phyloP scores from a whole-genome alignment of 139 green algal genomes.

The Chlamydomonas eustigma region DNA sequence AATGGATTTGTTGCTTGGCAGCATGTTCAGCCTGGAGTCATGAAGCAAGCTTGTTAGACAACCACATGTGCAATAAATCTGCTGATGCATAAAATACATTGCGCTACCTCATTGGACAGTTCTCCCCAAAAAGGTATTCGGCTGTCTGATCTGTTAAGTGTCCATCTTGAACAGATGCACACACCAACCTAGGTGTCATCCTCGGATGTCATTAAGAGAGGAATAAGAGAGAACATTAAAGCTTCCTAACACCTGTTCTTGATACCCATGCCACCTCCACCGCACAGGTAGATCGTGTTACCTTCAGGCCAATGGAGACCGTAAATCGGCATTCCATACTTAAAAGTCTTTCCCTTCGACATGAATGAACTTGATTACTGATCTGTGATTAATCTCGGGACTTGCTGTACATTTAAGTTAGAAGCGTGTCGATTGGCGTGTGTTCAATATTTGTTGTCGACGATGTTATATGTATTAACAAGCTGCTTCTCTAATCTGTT shows the following conservation, averaged over 20 bases:
- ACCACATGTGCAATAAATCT: no score
- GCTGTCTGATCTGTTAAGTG: conserved; percentile 31
- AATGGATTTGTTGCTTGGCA: conserved; percentile 17
- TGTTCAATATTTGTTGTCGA: no score
- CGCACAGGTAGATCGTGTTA: conserved; percentile 39
- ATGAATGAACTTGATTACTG: not conserved
- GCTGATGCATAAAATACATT: not conserved
- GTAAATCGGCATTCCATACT: conserved; percentile 60
- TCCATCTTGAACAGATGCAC: conserved; percentile 14
- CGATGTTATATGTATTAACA: no score
- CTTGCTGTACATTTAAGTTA: no score
- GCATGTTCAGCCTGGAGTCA: not conserved
- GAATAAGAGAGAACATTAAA: not conserved
- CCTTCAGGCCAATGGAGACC: conserved; percentile 43
- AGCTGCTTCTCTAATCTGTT: no score
- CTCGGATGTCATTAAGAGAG: no score
- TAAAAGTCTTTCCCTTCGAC: conserved; percentile 29
- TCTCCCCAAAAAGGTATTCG: conserved; percentile 25
- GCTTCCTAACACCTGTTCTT: conserved; percentile 29
- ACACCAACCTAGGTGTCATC: conserved; percentile 34
- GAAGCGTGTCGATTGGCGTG: no score
- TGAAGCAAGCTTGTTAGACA: not conserved
- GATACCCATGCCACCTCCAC: conserved; percentile 40
- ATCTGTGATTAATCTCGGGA: no score
- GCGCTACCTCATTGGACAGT: conserved; percentile 36